phyloP scores from a whole-genome alignment of 352 stramenopile genomes.

The Globisporangium carolinianum region DNA sequence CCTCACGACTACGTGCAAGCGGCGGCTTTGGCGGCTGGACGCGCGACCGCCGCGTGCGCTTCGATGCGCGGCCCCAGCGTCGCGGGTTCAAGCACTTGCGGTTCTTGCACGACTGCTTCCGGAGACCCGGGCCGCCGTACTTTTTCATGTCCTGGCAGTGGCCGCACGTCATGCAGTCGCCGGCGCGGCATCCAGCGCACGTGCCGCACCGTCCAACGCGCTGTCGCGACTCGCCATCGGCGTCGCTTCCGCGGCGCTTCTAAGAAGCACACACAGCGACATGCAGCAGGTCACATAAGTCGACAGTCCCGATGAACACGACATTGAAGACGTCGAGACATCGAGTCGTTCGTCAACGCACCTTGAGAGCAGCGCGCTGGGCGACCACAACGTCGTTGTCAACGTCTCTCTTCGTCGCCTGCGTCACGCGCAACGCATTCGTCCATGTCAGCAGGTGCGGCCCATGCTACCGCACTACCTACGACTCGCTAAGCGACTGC shows the following conservation, averaged over 20 bases:
- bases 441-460: too few relatives aligned
- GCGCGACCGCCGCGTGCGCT: slow-evolving; percentile 32
- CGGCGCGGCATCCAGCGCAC: slow-evolving; percentile 65
- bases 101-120: slow-evolving; percentile 85
- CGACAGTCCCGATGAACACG: too few relatives aligned
- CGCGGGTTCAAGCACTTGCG: slow-evolving; percentile 77
- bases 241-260: slow-evolving; percentile 31
- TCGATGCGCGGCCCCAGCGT: slow-evolving; percentile 38
- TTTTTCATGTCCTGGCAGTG: slow-evolving; percentile 90
- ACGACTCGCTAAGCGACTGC: too few relatives aligned
- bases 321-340: too few relatives aligned
- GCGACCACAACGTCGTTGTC: too few relatives aligned
- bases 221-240: slow-evolving; percentile 38
- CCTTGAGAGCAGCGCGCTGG: too few relatives aligned
- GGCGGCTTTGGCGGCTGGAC: slow-evolving; percentile 5
- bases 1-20: too few relatives aligned
- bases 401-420: too few relatives aligned
- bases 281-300: too few relatives aligned
- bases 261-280: slow-evolving; percentile 3
- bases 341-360: too few relatives aligned
- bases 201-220: slow-evolving; percentile 74
- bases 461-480: too few relatives aligned
- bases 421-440: too few relatives aligned
- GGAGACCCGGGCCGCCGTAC: slow-evolving; percentile 76
- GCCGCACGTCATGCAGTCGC: slow-evolving; percentile 83